These are phyloP conservation scores for Alternaria dauci DNA, from an alignment of 2,329 filamentous ascomycete genomes.

Conservation along the genomic window DNA sequence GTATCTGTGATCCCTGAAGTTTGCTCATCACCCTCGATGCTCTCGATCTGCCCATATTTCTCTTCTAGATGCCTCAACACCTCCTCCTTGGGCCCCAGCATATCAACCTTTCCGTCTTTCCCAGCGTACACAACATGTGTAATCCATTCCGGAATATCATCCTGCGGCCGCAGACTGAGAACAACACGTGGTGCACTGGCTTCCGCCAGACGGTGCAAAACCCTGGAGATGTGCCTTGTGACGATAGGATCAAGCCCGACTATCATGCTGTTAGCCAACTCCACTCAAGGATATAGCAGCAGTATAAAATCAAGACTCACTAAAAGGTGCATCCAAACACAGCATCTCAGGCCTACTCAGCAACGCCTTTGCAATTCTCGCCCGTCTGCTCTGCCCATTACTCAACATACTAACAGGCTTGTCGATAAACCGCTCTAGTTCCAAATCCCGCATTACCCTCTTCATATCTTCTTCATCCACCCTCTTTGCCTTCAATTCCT, in stretches of 20 bases:
- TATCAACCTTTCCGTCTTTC: slow-evolving; percentile 69
- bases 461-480: slow-evolving; percentile 61
- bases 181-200: slow-evolving; percentile 75
- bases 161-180: slow-evolving; percentile 82
- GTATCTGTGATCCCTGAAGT: slow-evolving; percentile 33
- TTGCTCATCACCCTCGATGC: slow-evolving; percentile 7
- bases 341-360: slow-evolving; percentile 81
- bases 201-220: slow-evolving; percentile 74
- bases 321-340: slow-evolving; percentile 87
- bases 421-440: slow-evolving; percentile 72
- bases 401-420: slow-evolving; percentile 90
- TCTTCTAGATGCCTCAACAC: slow-evolving; percentile 62
- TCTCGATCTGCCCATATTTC: slow-evolving; percentile 37
- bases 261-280: slow-evolving; percentile 28
- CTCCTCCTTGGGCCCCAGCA: slow-evolving; percentile 70
- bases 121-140: slow-evolving; percentile 81
- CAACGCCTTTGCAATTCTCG: slow-evolving; percentile 86
- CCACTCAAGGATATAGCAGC: not conserved
- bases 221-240: slow-evolving; percentile 71
- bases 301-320: slow-evolving; percentile 48
- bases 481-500: slow-evolving; percentile 54
- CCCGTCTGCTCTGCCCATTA: slow-evolving; percentile 89
- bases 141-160: slow-evolving; percentile 88
- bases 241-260: slow-evolving; percentile 92
- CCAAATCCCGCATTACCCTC: slow-evolving; percentile 73